Evolutionary conservation across 306 rosid species (phyloP).

Genomic region (Quercus ilex): DNA sequence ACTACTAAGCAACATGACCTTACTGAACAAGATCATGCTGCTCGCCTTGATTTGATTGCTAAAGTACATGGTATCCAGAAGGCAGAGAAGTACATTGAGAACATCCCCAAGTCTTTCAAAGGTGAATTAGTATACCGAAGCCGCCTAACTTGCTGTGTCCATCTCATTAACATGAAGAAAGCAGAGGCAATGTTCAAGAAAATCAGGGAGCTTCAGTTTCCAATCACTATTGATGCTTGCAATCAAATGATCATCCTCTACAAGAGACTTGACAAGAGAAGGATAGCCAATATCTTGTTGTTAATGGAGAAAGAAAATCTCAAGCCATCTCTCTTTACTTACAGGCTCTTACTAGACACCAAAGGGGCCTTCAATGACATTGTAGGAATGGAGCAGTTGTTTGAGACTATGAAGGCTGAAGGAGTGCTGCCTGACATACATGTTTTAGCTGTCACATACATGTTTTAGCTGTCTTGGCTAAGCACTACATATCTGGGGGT

Average conservation of each 20-base stretch:
- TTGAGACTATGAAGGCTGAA: constrained; percentile 20
- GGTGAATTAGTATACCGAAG: constrained; percentile 12
- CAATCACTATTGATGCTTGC: constrained; percentile 8
- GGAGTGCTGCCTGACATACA: constrained; percentile 16
- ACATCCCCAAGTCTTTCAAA: background rate
- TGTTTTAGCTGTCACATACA: too few relatives aligned
- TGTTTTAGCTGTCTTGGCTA: background rate
- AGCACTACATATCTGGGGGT: constrained; percentile 15
- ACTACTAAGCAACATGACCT: background rate
- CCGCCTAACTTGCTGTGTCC: constrained; percentile 7
- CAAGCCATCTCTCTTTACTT: constrained; percentile 18
- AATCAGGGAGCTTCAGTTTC: constrained; percentile 8
- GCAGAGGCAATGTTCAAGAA: constrained; percentile 17
- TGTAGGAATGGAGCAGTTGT: constrained; percentile 5
- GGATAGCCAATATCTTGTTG: constrained; percentile 3
- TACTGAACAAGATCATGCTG: constrained; percentile 10
- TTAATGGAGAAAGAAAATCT: constrained; percentile 23
- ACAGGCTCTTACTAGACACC: constrained; percentile 1
- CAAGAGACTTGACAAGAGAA: constrained; percentile 1
- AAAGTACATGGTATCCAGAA: constrained; percentile 3
- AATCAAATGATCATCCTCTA: constrained; percentile 25
- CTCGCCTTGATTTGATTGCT: constrained; percentile 18
- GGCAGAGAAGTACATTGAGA: constrained; percentile 20
- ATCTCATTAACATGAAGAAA: background rate
- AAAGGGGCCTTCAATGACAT: constrained; percentile 7